Conservation (phyloP, 768 basidiomycete species). For the Tephrocybe rancida region DNA sequence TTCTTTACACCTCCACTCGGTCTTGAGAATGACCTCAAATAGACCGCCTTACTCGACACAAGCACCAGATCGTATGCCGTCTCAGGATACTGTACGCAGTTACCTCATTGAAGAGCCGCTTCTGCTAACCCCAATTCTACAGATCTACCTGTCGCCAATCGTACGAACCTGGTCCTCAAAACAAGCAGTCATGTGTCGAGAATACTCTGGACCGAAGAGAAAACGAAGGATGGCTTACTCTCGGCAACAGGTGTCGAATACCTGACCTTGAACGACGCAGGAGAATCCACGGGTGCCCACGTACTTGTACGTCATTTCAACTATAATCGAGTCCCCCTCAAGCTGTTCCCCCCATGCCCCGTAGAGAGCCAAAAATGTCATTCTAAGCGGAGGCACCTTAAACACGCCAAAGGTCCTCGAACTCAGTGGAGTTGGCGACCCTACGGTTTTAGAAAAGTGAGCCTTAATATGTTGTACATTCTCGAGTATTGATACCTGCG, state of each 20-base stretch:
- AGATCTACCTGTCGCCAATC: conserved; percentile 14
- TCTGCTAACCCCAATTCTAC: no score
- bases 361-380: conserved; percentile 11
- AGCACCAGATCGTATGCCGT: conserved; percentile 16
- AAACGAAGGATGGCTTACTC: conserved; percentile 1
- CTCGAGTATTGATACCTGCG: not conserved
- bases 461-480: not conserved
- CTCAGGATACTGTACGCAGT: conserved; percentile 13
- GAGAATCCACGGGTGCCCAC: not conserved
- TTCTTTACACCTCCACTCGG: not conserved
- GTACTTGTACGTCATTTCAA: not conserved
- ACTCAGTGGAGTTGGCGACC: conserved; percentile 14
- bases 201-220: conserved; percentile 8
- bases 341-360: not conserved
- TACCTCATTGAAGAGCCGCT: no score
- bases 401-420: conserved; percentile 18
- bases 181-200: conserved; percentile 15
- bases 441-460: conserved; percentile 7
- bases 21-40: not conserved
- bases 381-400: conserved; percentile 14
- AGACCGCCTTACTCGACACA: conserved; percentile 14
- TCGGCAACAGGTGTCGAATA: conserved; percentile 14
- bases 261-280: conserved; percentile 1
- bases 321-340: not conserved
- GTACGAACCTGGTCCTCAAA: conserved; percentile 11